Evolutionary conservation across 306 rosid genomes (phyloP).

Genomic region (Castanopsis chinensis): DNA sequence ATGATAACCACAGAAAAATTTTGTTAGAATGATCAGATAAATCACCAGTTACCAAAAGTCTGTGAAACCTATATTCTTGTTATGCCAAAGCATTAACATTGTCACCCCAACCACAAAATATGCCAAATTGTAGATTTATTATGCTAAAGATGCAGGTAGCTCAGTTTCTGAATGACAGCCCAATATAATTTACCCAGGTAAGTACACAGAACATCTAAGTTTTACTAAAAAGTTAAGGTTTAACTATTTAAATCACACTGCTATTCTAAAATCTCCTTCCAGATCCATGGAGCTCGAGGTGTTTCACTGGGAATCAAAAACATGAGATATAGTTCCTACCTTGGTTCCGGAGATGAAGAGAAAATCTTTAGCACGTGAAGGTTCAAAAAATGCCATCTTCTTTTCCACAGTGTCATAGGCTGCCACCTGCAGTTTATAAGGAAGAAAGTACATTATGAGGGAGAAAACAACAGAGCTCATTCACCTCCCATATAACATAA

Average conservation of each 20-base stretch:
- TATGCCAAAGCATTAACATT: not conserved
- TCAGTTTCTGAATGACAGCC: conserved; percentile 1
- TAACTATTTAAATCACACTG: not conserved
- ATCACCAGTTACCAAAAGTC: not conserved
- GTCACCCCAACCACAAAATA: not conserved
- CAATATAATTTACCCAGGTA: not conserved
- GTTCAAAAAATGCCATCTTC: conserved; percentile 97
- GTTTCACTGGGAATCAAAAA: not conserved
- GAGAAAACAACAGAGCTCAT: not conserved
- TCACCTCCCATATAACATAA: not conserved
- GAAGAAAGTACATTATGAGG: not conserved
- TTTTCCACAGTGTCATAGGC: conserved; percentile 75
- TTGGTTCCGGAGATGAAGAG: conserved; percentile 97
- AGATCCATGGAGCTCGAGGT: conserved; percentile 4
- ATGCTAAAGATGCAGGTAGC: conserved; percentile 5
- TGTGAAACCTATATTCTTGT: not conserved
- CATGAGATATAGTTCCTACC: conserved; percentile 43
- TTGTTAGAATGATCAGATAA: not conserved
- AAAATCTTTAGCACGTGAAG: conserved; percentile 77
- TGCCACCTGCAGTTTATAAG: conserved; percentile 69
- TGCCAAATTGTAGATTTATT: not conserved
- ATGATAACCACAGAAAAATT: not conserved
- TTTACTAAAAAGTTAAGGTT: not conserved
- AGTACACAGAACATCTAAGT: not conserved
- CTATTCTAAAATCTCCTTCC: not conserved